Evolutionary conservation across 495 filamentous ascomycete genomes (phyloP), one percentile per base, ranked within the genome.

Genomic region (Hyaloscypha variabilis): DNA sequence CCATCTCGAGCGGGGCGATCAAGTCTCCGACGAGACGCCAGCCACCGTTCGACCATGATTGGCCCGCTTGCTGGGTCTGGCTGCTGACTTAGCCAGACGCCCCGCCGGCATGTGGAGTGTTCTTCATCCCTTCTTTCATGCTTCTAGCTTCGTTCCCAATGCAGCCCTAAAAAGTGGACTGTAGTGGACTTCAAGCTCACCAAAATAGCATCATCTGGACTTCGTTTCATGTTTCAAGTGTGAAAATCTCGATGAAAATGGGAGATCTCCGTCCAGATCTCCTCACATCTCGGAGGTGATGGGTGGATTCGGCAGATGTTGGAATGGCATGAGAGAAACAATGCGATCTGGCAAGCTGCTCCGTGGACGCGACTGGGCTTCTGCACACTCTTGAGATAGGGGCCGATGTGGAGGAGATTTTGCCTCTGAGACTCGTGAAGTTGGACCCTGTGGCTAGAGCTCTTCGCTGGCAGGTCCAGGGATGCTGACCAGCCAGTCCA

Each of bases 71-170:
- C 50, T 19, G 1, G 52, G 24, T 25, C 24, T 39, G 6, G 14
- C 25, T 36, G 46, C 25, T 36, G 46, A 63, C 28, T 63, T 25
- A 53, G 26, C 25, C 60, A 28, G 28, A 50, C 60, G 26, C 60
- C 46, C 24, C 25, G 21, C 30, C 42, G 60, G 13, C 49, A 36
- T 34, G 46, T 53, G 60, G 49, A 63, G n/a, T 39, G 28, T 31
- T 36, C 57, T 21, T 58, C 57, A 17, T 24, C 29, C 36, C 49
- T 63, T 54, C 46, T 53, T 34, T 53, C 49, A 54, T 51, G 26
- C 60, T 63, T 63, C 60, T 63, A 54, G 60, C 6, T 1, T 17
- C 10, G 34, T 63, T 53, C 60, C 60, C 4, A n/a, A 36, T 63
- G n/a, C 60, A 46, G 60, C 28, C 60, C 11, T 6, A 39, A 17